Evolutionary conservation across 116 monocot species (phyloP).

Genomic region (Papilionanthe hybrid): DNA sequence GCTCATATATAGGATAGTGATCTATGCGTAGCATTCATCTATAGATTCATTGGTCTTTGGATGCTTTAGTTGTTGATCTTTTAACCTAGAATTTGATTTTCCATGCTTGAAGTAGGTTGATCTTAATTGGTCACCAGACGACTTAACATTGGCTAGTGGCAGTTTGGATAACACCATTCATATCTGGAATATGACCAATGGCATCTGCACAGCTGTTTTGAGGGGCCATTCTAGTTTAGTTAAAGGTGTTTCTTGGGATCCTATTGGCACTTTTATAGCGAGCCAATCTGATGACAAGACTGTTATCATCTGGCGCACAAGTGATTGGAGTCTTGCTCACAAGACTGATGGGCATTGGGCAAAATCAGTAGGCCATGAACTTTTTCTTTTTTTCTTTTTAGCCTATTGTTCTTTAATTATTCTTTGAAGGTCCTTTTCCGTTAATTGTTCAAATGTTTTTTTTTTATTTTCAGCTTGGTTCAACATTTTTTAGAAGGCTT

Average conservation of each 20-base stretch:
- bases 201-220: slow-evolving; percentile 89
- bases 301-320: slow-evolving; percentile 92
- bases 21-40: background rate
- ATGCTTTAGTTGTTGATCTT: background rate
- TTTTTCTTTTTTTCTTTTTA: background rate
- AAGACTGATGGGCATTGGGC: slow-evolving; percentile 63
- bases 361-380: slow-evolving; percentile 49
- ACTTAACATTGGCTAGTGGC: slow-evolving; percentile 80
- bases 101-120: slow-evolving; percentile 92
- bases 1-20: background rate
- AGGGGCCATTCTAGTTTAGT: slow-evolving; percentile 96
- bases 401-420: slow-evolving; percentile 1
- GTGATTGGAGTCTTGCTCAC: slow-evolving; percentile 95
- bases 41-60: background rate
- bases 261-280: slow-evolving; percentile 95
- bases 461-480: slow-evolving; percentile 79
- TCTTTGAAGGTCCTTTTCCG: background rate
- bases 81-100: slow-evolving; percentile 25
- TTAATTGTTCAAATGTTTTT: background rate
- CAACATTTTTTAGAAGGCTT: slow-evolving; percentile 90
- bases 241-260: slow-evolving; percentile 98
- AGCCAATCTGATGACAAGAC: slow-evolving; percentile 98
- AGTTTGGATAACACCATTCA: slow-evolving; percentile 95
- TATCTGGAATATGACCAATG: slow-evolving; percentile 90
- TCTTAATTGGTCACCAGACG: slow-evolving; percentile 99